Evolutionary conservation across 176 grass and related monocot species (phyloP), one percentile per base, ranked within the genome.

Genomic region (Rhipidocladum racemiflorum): DNA sequence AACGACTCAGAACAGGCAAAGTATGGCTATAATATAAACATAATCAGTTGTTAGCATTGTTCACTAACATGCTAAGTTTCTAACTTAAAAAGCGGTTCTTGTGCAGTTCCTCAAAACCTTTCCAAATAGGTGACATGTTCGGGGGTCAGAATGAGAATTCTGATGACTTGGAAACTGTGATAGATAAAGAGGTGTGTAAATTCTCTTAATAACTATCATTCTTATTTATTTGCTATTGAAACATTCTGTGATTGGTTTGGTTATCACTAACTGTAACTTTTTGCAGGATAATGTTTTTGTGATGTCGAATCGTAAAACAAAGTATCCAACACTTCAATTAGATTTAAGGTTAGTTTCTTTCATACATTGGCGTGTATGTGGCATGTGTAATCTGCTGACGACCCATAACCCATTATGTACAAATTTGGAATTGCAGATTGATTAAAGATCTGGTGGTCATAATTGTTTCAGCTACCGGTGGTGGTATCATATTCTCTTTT

Each of bases 251-350:
- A 48, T 81, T 16, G 18, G 18, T 74, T 77, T 60, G 21, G 45
- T 54, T 65, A 28, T 61, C 21, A 28, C 16, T 64, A 53, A 85
- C 70, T 70, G 0, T 75, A 55, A 57, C 55, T 83, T 83, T 63
- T n/a, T 83, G 18, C 72, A 99, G 96, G 91, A 99, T 76, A 99
- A 99, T 95, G 93, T 93, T 42, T 99, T 93, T 93, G 96, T 99
- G 84, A 99, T 99, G 96, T 99, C 96, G 17, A 99, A 99, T 75
- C 96, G 91, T 75, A 99, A 99, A 93, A 83, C 91, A 86, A 99
- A 99, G 83, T 99, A 88, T 72, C 96, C 96, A 48, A 83, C 94
- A 73, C 96, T 99, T 87, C 96, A 99, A 83, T 81, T 99, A 75
- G 96, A 99, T 80, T 54, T 95, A 85, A 90, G 89, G 96, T 99